These are phyloP conservation scores for Prunus fruticosa DNA, from an alignment of 306 rosid species.

Conservation along the genomic window DNA sequence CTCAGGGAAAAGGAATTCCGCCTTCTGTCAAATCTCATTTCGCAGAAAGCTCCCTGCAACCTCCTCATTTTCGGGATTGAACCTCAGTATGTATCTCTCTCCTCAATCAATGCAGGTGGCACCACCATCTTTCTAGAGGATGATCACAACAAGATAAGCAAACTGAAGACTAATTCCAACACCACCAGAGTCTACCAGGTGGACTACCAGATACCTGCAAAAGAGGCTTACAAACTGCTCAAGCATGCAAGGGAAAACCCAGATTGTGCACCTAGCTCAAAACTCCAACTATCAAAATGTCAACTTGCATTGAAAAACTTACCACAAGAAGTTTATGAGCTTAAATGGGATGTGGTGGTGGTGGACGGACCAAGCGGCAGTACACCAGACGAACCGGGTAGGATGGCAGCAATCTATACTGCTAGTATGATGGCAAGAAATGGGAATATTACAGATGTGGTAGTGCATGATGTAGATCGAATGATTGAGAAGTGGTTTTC, in stretches of 20 bases:
- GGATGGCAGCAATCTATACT: conserved; percentile 77
- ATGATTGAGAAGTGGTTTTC: conserved; percentile 90
- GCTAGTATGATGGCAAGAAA: conserved; percentile 72
- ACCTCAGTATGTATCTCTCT: conserved; percentile 58
- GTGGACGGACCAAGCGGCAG: conserved; percentile 82
- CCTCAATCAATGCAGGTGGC: conserved; percentile 67
- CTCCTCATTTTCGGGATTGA: conserved; percentile 82
- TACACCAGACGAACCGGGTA: conserved; percentile 66
- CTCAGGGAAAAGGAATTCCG: conserved; percentile 63
- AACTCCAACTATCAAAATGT: conserved; percentile 61
- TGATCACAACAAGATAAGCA: conserved; percentile 39
- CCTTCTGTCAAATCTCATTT: conserved; percentile 53
- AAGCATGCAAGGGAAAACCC: conserved; percentile 62
- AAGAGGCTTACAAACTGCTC: conserved; percentile 65
- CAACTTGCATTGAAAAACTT: conserved; percentile 65
- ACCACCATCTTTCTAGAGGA: conserved; percentile 71
- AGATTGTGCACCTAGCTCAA: conserved; percentile 48
- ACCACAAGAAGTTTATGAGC: conserved; percentile 64
- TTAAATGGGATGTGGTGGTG: conserved; percentile 71
- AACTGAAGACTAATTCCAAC: conserved; percentile 38
- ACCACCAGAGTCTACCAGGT: conserved; percentile 50
- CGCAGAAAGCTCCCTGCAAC: conserved; percentile 74
- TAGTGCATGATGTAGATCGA: conserved; percentile 75
- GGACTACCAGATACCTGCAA: conserved; percentile 52
- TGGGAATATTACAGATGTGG: conserved; percentile 54